Conservation (phyloP, 2,329 filamentous ascomycete species). For the Apiospora koreana region DNA sequence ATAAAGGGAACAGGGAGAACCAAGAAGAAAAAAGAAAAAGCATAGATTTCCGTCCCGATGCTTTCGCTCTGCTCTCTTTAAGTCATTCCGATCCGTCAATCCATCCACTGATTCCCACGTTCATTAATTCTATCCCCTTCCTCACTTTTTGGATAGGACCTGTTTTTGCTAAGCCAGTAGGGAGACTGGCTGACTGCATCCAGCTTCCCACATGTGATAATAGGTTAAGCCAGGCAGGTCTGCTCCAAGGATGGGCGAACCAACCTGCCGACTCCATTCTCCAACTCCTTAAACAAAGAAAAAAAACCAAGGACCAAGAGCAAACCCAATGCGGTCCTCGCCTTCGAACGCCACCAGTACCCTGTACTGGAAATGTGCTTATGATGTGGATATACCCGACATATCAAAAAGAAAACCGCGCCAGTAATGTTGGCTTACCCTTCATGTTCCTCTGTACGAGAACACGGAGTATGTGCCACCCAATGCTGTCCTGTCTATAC, state of each 20-base stretch:
- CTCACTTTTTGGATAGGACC: background rate
- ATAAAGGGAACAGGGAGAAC: background rate
- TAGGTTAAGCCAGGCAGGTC: background rate
- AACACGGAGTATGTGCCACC: background rate
- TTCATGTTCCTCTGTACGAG: background rate
- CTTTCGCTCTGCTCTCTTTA: background rate
- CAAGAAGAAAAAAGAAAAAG: background rate
- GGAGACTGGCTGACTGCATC: background rate
- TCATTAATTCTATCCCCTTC: background rate
- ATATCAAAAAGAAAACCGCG: background rate
- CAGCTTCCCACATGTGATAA: background rate
- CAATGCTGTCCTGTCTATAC: background rate
- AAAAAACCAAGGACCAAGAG: background rate
- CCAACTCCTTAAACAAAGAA: background rate
- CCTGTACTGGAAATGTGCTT: constrained; percentile 15
- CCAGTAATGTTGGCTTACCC: background rate
- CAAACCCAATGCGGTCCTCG: constrained; percentile 6
- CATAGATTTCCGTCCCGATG: constrained; percentile 2
- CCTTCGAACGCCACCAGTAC: constrained; percentile 17
- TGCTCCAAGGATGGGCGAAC: background rate
- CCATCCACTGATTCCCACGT: background rate
- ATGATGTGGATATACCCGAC: constrained; percentile 1
- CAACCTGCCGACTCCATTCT: constrained; percentile 4
- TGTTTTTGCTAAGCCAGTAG: background rate
- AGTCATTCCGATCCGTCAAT: background rate